Percentiles rank a stretch among this genome's conserved stretches.
Evolutionary conservation across 2,329 filamentous ascomycete species (phyloP).

Genomic region (Corinectria fuckeliana): DNA sequence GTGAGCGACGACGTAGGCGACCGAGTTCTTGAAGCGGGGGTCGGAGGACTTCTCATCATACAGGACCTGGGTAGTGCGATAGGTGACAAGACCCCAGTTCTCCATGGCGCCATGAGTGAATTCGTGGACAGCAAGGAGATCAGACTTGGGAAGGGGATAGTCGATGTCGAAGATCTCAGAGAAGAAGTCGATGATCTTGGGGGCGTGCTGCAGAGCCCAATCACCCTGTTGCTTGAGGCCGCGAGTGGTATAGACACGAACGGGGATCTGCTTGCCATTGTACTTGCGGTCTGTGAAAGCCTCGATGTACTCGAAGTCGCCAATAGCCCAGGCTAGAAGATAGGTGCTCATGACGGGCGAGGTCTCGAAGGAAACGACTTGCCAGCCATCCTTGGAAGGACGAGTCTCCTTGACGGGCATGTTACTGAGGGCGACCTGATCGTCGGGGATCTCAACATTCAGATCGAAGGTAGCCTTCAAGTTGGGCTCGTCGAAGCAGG

Average conservation of each 20-base stretch:
- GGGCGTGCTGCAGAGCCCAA: constrained; percentile 89
- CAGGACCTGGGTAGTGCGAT: constrained; percentile 93
- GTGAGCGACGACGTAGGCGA: constrained; percentile 98
- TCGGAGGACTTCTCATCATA: constrained; percentile 94
- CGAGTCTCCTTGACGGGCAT: constrained; percentile 84
- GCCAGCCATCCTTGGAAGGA: constrained; percentile 67
- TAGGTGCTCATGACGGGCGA: constrained; percentile 93
- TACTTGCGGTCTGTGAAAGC: constrained; percentile 89
- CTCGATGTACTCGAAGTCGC: constrained; percentile 97
- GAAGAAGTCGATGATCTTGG: constrained; percentile 94
- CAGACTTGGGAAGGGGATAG: constrained; percentile 91
- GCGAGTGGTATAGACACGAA: constrained; percentile 93
- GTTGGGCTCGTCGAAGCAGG: constrained; percentile 98
- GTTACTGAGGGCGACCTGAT: constrained; percentile 90
- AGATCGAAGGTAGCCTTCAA: constrained; percentile 97
- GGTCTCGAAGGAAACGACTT: constrained; percentile 78
- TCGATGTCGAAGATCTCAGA: constrained; percentile 94
- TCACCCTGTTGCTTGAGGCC: constrained; percentile 93
- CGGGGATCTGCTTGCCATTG: constrained; percentile 87
- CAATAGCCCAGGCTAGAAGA: constrained; percentile 90
- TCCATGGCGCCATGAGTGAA: constrained; percentile 92
- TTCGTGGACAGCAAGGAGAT: constrained; percentile 90
- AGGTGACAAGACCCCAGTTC: constrained; percentile 96
- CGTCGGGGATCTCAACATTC: constrained; percentile 86
- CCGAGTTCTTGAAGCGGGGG: constrained; percentile 86